Evolutionary conservation across 257 asterid species (phyloP).

Genomic region (Capsicum baccatum): DNA sequence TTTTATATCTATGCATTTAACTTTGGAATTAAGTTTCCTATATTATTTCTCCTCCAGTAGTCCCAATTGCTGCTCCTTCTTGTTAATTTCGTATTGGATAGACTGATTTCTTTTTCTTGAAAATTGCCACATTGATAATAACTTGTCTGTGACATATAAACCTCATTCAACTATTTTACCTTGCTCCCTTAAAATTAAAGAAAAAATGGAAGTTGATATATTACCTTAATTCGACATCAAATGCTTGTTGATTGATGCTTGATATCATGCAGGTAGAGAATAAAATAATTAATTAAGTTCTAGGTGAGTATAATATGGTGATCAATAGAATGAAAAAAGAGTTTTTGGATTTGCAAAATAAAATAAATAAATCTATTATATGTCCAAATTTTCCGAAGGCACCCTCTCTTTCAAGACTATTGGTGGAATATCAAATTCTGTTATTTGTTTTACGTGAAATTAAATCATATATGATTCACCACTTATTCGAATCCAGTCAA

Average conservation of each 20-base stretch:
- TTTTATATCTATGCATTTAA: not conserved
- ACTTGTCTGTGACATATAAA: slow-evolving; percentile 19
- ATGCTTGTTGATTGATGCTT: not conserved
- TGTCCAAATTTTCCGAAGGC: too few relatives aligned
- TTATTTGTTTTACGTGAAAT: not conserved
- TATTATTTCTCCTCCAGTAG: too few relatives aligned
- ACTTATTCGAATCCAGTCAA: not conserved
- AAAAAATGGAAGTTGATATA: slow-evolving; percentile 13
- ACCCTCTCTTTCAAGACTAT: not conserved
- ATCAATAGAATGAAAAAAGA: too few relatives aligned
- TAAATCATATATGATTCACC: not conserved
- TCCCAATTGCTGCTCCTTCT: not conserved
- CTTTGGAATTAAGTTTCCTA: not conserved
- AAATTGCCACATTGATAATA: not conserved
- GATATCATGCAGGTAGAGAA: not conserved
- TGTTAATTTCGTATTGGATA: not conserved
- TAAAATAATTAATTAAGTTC: not conserved
- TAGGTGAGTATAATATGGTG: not conserved
- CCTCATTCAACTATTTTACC: not conserved
- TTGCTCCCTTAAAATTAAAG: slow-evolving; percentile 20
- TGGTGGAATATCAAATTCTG: not conserved
- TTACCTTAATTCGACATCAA: not conserved
- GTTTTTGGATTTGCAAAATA: not conserved
- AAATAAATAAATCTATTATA: too few relatives aligned
- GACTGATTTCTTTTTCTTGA: not conserved